phyloP scores from a whole-genome alignment of 495 filamentous ascomycete genomes.

The Tuber brumale region DNA sequence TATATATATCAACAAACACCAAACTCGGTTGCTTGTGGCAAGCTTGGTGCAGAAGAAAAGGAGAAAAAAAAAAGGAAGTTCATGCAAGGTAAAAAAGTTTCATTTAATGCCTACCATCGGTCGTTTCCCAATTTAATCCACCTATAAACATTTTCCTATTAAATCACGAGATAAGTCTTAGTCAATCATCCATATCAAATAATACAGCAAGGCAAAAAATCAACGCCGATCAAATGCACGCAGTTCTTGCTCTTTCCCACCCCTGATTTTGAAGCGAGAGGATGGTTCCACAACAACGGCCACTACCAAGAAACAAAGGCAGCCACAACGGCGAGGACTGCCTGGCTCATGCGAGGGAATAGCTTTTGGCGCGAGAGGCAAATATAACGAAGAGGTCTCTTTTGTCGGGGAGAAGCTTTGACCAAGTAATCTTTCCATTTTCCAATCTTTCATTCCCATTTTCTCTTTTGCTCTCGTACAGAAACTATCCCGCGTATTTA shows the following conservation, averaged over 20 bases:
- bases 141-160: slow-evolving; percentile 99
- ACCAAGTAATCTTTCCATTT: slow-evolving; percentile 8
- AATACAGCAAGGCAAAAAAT: slow-evolving; percentile 42
- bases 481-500: slow-evolving; percentile 42
- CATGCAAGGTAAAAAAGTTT: slow-evolving; percentile 21
- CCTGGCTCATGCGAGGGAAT: slow-evolving; percentile 21
- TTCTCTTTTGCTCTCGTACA: slow-evolving; percentile 40
- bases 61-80: slow-evolving; percentile 4
- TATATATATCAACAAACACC: background rate
- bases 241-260: slow-evolving; percentile 1
- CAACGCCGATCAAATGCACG: slow-evolving; percentile 33
- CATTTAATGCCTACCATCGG: slow-evolving; percentile 68
- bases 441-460: slow-evolving; percentile 42
- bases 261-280: slow-evolving; percentile 40
- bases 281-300: slow-evolving; percentile 27
- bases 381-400: slow-evolving; percentile 22
- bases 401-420: slow-evolving; percentile 32
- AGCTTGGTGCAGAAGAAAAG: slow-evolving; percentile 10
- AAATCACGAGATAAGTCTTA: slow-evolving; percentile 28
- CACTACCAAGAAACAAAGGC: slow-evolving; percentile 16
- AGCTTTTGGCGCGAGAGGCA: slow-evolving; percentile 24
- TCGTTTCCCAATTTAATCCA: slow-evolving; percentile 97
- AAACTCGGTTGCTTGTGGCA: slow-evolving; percentile 4
- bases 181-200: slow-evolving; percentile 31
- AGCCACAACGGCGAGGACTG: slow-evolving; percentile 15